phyloP scores from a whole-genome alignment of 352 stramenopile genomes.

The Globisporangium polare region DNA sequence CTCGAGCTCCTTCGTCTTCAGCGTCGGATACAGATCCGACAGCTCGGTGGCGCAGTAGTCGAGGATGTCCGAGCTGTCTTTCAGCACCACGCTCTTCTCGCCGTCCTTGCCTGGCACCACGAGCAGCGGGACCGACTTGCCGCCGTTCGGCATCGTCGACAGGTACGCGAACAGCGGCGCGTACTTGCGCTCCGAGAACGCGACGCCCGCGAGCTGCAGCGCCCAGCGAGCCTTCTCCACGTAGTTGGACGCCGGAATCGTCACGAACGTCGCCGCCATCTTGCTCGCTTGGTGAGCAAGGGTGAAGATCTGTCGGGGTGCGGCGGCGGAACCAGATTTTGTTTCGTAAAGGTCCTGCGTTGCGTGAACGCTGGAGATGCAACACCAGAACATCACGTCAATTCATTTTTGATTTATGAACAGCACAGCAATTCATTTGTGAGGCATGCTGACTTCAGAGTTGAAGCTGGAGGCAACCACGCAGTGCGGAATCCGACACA shows the following conservation, averaged over 20 bases:
- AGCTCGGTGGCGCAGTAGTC: conserved; percentile 29
- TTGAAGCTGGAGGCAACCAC: conserved; percentile 4
- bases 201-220: conserved; percentile 33
- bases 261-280: conserved; percentile 27
- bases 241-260: conserved; percentile 56
- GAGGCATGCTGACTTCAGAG: neutral
- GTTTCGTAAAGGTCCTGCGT: neutral
- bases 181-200: conserved; percentile 46
- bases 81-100: conserved; percentile 14
- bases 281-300: neutral
- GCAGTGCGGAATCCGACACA: conserved; percentile 13
- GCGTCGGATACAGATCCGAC: conserved; percentile 34
- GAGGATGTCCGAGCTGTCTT: conserved; percentile 42
- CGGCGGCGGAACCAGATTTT: neutral
- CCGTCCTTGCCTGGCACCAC: conserved; percentile 14
- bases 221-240: conserved; percentile 61
- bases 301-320: neutral
- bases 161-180: conserved; percentile 38
- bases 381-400: neutral
- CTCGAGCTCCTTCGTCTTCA: conserved; percentile 35
- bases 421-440: conserved; percentile 4
- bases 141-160: conserved; percentile 41
- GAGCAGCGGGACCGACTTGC: conserved; percentile 39
- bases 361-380: neutral
- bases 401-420: neutral